Conservation (phyloP, 495 filamentous ascomycete genomes). For the Aspergillus indologenus region DNA sequence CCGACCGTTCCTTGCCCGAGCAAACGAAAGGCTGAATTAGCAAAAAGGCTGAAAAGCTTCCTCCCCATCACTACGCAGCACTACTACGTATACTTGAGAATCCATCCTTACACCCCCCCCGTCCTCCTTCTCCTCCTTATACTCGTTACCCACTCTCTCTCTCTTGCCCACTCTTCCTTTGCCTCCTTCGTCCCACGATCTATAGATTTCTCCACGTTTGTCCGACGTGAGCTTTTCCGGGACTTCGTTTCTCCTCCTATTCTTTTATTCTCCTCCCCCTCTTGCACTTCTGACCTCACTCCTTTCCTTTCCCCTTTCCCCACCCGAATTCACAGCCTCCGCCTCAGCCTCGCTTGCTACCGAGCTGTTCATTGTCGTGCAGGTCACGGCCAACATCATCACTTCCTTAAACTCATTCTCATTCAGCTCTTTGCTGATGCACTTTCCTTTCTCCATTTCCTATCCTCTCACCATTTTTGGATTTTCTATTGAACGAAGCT, state of each 20-base stretch:
- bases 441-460: background rate
- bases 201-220: background rate
- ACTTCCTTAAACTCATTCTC: background rate
- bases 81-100: background rate
- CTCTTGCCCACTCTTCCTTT: background rate
- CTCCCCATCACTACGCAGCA: background rate
- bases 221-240: background rate
- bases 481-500: no score
- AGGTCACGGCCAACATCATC: conserved; percentile 9
- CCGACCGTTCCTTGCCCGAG: background rate
- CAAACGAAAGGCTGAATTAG: background rate
- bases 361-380: conserved; percentile 6
- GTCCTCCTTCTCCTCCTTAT: background rate
- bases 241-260: background rate
- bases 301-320: background rate
- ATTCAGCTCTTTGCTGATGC: background rate
- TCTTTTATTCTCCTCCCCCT: background rate
- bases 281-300: conserved; percentile 5
- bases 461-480: no score
- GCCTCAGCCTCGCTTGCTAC: background rate
- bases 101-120: background rate
- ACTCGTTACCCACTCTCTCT: background rate
- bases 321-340: background rate
- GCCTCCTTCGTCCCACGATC: background rate
- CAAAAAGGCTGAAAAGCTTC: background rate